These are phyloP conservation scores for Sugiyamaella americana DNA, from an alignment of 805 yeast species.

Conservation along the genomic window DNA sequence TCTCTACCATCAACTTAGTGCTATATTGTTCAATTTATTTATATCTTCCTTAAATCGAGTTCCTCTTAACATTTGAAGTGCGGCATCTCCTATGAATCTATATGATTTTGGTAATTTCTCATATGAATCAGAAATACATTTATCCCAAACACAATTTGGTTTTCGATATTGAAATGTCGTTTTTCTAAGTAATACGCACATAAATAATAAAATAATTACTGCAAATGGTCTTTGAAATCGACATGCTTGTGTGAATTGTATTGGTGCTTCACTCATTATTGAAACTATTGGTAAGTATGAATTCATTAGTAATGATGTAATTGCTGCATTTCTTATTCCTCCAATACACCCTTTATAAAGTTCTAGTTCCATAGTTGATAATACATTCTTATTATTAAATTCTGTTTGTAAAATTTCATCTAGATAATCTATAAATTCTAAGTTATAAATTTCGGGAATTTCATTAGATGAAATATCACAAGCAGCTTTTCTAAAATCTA, in stretches of 20 bases:
- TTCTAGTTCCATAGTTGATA: not conserved
- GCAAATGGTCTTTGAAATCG: conserved; percentile 9
- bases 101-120: not conserved
- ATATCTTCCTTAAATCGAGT: too few relatives aligned
- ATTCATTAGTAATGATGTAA: not conserved
- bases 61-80: conserved; percentile 2
- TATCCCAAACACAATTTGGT: conserved; percentile 1
- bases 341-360: not conserved
- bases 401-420: not conserved
- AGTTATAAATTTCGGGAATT: not conserved
- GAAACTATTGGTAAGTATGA: conserved; percentile 3
- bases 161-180: conserved; percentile 1
- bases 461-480: not conserved
- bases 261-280: conserved; percentile 6
- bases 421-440: not conserved
- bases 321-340: not conserved
- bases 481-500: not conserved
- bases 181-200: conserved; percentile 5
- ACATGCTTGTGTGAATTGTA: not conserved
- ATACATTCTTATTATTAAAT: too few relatives aligned
- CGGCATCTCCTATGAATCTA: conserved; percentile 3
- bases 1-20: too few relatives aligned
- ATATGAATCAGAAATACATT: conserved; percentile 2
- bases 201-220: conserved; percentile 4
- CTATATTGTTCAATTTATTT: too few relatives aligned